Percentiles rank a stretch among this genome's conserved stretches.
Conservation (phyloP, 371 early-diverging fungal genomes). For the Mortierella sp. region DNA sequence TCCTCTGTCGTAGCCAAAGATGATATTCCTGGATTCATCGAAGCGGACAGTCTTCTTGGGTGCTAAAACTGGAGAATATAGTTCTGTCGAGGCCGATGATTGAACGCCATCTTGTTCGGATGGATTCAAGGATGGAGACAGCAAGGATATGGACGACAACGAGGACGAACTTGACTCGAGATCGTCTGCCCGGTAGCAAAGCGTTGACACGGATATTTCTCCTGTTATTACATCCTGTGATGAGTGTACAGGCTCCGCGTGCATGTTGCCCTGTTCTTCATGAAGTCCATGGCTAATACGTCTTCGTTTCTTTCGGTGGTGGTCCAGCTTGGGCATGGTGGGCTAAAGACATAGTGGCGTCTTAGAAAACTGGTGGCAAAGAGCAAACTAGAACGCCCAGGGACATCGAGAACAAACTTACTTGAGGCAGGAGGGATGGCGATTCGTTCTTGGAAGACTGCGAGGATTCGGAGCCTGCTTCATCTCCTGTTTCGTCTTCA, state of each 20-base stretch:
- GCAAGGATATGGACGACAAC: neutral
- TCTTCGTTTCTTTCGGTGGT: conserved; percentile 3
- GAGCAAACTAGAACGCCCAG: neutral
- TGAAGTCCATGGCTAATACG: neutral
- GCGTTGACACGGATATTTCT: neutral
- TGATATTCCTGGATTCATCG: conserved; percentile 13
- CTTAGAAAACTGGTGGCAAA: conserved; percentile 14
- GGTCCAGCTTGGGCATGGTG: neutral
- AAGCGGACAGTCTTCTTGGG: conserved; percentile 8
- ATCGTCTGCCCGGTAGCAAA: neutral
- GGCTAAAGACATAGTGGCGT: neutral
- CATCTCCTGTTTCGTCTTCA: neutral
- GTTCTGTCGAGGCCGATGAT: neutral
- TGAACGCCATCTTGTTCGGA: no score
- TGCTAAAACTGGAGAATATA: neutral
- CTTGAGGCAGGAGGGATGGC: conserved; percentile 7
- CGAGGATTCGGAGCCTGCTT: neutral
- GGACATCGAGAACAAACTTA: neutral
- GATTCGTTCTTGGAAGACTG: neutral
- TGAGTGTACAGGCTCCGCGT: neutral
- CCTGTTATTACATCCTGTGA: neutral
- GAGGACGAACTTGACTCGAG: neutral
- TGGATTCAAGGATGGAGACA: neutral
- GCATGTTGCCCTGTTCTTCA: neutral
- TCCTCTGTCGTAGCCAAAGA: conserved; percentile 7